Base-by-base conservation (phyloP, 306 rosid species). In the Psophocarpus tetragonolobus region DNA sequence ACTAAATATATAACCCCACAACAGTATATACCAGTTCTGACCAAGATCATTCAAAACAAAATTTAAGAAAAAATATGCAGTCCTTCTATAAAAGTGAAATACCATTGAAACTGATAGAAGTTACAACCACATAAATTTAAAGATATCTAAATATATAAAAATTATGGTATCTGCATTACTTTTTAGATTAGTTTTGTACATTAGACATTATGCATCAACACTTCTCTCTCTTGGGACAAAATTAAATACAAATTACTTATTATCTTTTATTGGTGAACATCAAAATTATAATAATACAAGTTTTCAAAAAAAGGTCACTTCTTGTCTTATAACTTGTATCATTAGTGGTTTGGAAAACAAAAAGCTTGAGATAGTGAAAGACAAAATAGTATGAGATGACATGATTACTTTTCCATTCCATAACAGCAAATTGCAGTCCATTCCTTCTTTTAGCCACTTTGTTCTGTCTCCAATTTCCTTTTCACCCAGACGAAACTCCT, bases 401-500 rank as follows among this genome's bases (percentile, higher is more conserved):
- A 57, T 38, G 35, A 39, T 35, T 87, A 90, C 99, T 79, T 91
- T 91, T 73, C 94, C 99, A 58, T 95, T 95, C 99, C 97, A 92
- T 57, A 92, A 74, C 60, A 92, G 83, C 86, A 95, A 79, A 83
- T 66, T 88, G 91, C 99, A 95, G 90, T 91, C 97, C 92, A 92
- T 92, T 84, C 99, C 99, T 84, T 95, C 97, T 86, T 95, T 95
- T 76, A 95, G 88, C 93, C 93, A 95, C 85, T 92, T 95, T 63
- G 61, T 84, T 82, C 67, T 91, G 81, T 88, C 90, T 66, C 97
- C 97, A 69, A 92, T 86, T 20, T 91, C 93, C 15, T 72, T 32
- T 69, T 85, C 97, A 81, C 77, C 64, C 33, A 95, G 85, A 64
- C 99, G 97, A 80, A 82, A 72, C 85, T 95, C 99, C 87, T 92